Conservation (phyloP, 352 stramenopile species). For the Phytophthora kernoviae region DNA sequence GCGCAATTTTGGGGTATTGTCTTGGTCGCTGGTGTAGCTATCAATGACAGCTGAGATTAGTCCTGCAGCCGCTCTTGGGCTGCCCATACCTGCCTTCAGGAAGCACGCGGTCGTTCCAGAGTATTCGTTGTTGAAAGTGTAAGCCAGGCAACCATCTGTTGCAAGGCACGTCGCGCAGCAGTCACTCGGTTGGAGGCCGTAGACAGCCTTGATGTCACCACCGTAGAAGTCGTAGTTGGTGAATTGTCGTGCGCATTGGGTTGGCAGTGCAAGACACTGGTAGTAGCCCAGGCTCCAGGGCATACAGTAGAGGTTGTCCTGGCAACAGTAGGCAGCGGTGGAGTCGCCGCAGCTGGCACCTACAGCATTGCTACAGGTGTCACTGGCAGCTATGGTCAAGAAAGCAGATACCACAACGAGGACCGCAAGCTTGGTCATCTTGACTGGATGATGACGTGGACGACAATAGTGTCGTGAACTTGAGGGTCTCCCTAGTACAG, state of each 20-base stretch:
- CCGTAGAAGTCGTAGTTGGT: conserved; percentile 47
- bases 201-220: conserved; percentile 43
- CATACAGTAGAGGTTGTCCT: conserved; percentile 48
- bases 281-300: conserved; percentile 51
- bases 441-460: neutral
- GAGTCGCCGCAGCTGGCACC: conserved; percentile 17
- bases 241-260: conserved; percentile 36
- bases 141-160: conserved; percentile 45
- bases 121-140: conserved; percentile 56
- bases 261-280: conserved; percentile 40
- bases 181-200: conserved; percentile 34
- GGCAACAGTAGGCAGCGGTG: conserved; percentile 37
- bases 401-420: neutral
- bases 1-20: conserved; percentile 25
- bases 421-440: conserved; percentile 15
- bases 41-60: conserved; percentile 34
- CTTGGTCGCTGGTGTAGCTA: conserved; percentile 29
- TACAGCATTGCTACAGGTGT: conserved; percentile 16
- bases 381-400: conserved; percentile 5
- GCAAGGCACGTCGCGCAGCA: conserved; percentile 43
- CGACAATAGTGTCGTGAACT: neutral
- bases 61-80: conserved; percentile 14
- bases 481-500: neutral
- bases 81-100: conserved; percentile 36
- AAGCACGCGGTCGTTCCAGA: conserved; percentile 35